phyloP scores from a whole-genome alignment of 768 basidiomycete species.

The Phanerochaete sordida region DNA sequence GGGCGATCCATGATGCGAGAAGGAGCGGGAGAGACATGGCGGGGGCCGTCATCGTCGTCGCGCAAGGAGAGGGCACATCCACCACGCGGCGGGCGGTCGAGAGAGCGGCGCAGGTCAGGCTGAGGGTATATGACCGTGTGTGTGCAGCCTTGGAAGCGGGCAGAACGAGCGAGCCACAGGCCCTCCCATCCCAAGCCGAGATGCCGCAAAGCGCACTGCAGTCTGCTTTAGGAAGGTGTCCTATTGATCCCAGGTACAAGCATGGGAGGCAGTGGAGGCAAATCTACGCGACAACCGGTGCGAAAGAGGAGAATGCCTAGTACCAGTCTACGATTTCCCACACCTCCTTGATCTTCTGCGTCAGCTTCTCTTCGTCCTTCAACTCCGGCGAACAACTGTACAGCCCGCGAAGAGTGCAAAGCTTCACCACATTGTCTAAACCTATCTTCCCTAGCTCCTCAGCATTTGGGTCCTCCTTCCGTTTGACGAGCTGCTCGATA shows the following conservation, averaged over 20 bases:
- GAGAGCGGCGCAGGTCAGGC: background rate
- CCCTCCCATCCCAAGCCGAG: background rate
- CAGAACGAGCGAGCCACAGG: background rate
- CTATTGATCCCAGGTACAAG: background rate
- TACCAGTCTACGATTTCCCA: background rate
- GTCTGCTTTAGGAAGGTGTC: background rate
- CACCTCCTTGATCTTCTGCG: background rate
- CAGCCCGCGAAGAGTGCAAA: background rate
- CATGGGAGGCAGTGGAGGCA: background rate
- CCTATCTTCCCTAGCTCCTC: background rate
- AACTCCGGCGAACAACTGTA: background rate
- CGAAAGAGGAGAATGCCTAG: background rate
- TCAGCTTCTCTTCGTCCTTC: background rate
- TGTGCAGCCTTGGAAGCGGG: background rate
- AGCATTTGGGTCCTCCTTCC: background rate
- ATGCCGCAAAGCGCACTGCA: background rate
- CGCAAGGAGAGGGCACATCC: background rate
- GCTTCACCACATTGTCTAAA: background rate
- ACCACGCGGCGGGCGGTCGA: background rate
- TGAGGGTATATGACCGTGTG: background rate
- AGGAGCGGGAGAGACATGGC: background rate
- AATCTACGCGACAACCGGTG: background rate
- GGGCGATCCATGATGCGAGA: background rate
- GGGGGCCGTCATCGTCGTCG: background rate
- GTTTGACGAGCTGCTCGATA: background rate